These are phyloP conservation scores for Euphorbia lathyris DNA, from an alignment of 345 rosid genomes.

Conservation along the genomic window DNA sequence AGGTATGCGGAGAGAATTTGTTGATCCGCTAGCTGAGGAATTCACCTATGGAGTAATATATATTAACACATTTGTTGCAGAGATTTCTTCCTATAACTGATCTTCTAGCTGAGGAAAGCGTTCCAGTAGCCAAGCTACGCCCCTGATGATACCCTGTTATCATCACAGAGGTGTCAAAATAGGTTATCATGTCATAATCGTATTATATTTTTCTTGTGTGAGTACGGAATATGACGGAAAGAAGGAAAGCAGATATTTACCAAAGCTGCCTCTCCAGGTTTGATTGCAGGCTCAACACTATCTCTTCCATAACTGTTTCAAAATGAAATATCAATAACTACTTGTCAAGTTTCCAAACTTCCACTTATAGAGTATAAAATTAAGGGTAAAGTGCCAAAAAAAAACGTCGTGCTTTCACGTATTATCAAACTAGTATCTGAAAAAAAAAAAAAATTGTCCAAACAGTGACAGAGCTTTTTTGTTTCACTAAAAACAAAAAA, in stretches of 20 bases:
- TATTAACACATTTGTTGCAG: no score
- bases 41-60: no score
- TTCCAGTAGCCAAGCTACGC: conserved; percentile 69
- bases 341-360: no score
- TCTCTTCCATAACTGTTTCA: conserved; percentile 71
- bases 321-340: background rate
- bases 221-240: background rate
- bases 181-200: background rate
- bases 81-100: conserved; percentile 16
- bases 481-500: no score
- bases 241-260: conserved; percentile 31
- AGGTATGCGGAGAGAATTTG: no score
- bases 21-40: no score
- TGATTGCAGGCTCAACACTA: conserved; percentile 76
- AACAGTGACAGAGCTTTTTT: no score
- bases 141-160: conserved; percentile 62
- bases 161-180: background rate
- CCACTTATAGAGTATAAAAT: no score
- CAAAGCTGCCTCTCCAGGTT: conserved; percentile 83
- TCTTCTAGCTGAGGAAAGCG: conserved; percentile 74
- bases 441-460: no score
- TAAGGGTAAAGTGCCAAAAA: no score
- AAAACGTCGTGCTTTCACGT: no score
- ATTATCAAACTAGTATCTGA: no score
- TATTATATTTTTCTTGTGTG: background rate